Evolutionary conservation across 169 alveolate species (phyloP).

Genomic region (Plasmodium knowlesi): DNA sequence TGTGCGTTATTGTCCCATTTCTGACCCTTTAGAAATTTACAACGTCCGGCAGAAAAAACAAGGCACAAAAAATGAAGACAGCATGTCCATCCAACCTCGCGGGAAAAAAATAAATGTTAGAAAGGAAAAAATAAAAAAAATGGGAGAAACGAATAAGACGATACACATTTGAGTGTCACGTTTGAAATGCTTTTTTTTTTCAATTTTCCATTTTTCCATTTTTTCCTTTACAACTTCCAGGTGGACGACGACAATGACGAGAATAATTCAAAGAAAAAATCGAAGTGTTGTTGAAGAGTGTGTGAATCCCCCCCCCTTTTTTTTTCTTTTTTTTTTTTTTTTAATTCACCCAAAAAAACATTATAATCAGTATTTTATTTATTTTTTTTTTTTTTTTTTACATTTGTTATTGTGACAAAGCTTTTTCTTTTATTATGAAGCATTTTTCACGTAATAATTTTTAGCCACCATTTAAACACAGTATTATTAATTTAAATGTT

Average conservation of each 20-base stretch:
- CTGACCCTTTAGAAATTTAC: conserved; percentile 43
- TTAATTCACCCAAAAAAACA: conserved; percentile 36
- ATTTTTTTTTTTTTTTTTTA: not conserved
- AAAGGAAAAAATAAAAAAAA: conserved; percentile 7
- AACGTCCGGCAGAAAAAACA: conserved; percentile 74
- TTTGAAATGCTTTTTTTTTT: not conserved
- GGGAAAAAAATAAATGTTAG: conserved; percentile 71
- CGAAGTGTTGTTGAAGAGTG: conserved; percentile 47
- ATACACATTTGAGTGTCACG: not conserved
- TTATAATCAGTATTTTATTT: conserved; percentile 4
- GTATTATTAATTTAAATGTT: conserved; percentile 39
- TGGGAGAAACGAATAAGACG: not conserved
- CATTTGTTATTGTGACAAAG: conserved; percentile 44
- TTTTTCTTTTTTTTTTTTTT: conserved; percentile 14
- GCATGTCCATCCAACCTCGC: conserved; percentile 68
- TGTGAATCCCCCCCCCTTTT: not conserved
- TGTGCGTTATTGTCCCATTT: conserved; percentile 15
- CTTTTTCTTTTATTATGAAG: conserved; percentile 53
- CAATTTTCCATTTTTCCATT: not conserved
- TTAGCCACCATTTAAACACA: conserved; percentile 25
- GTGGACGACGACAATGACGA: conserved; percentile 64
- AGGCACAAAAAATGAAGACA: conserved; percentile 68
- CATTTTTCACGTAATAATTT: conserved; percentile 41
- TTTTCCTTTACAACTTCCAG: conserved; percentile 11
- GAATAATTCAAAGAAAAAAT: conserved; percentile 26